These are phyloP conservation scores for Cadophora gregata DNA, from an alignment of 2,329 filamentous ascomycete species.

Conservation along the genomic window DNA sequence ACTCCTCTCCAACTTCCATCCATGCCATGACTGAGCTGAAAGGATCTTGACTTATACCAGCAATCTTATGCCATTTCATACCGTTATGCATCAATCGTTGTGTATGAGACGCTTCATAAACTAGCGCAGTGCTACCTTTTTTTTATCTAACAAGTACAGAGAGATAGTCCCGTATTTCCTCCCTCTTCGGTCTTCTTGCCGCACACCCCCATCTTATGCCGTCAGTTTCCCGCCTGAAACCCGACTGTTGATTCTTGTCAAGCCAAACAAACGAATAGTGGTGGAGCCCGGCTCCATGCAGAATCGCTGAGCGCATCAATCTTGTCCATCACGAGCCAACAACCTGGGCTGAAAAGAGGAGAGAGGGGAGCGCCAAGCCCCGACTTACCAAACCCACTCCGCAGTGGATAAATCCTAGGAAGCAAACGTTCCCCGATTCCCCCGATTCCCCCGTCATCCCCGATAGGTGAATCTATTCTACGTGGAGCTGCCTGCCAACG, in stretches of 20 bases:
- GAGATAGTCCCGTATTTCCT: neutral
- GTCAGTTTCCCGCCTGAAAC: neutral
- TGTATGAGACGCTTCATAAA: no score
- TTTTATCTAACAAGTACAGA: neutral
- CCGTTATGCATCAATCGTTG: no score
- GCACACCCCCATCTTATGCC: neutral
- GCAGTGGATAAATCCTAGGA: neutral
- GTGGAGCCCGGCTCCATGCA: neutral
- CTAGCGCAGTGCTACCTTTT: no score
- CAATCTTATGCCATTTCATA: no score
- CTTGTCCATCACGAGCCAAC: slow-evolving; percentile 8
- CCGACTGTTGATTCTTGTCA: neutral
- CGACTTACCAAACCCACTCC: neutral
- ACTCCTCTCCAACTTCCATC: no score
- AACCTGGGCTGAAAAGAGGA: neutral
- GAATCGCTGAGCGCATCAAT: neutral
- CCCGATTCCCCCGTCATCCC: slow-evolving; percentile 12
- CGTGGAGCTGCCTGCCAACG: neutral
- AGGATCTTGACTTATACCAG: no score
- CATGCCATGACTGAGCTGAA: no score
- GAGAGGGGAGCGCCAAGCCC: slow-evolving; percentile 8
- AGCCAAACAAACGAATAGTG: neutral
- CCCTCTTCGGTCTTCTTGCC: neutral
- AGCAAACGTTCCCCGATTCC: neutral
- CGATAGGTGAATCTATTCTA: slow-evolving; percentile 1